These are phyloP conservation scores for Striga asiatica DNA, from an alignment of 257 asterid species.

Conservation along the genomic window DNA sequence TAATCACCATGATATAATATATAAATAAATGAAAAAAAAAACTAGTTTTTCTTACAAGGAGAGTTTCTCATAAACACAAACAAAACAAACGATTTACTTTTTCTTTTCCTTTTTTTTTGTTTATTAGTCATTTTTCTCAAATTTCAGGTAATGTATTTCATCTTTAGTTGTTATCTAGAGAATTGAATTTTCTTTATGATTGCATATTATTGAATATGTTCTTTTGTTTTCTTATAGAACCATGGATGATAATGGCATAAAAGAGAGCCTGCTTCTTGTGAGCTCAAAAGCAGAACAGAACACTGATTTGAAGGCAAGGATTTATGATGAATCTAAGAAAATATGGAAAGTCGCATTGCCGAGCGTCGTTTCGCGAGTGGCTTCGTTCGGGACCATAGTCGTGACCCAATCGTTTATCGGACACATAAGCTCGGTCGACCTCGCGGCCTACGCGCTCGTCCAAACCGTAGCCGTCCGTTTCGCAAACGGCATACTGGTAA, in stretches of 20 bases:
- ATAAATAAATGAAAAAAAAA: too few species aligned
- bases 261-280: neutral
- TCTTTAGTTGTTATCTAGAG: too few species aligned
- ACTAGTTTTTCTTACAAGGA: too few species aligned
- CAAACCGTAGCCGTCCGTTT: conserved; percentile 12
- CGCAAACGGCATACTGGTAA: conserved; percentile 15
- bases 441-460: conserved; percentile 19
- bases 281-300: neutral
- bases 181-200: too few species aligned
- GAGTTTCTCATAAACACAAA: too few species aligned
- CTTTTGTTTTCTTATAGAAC: too few species aligned
- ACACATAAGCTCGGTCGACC: conserved; percentile 11
- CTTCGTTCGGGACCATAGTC: conserved; percentile 12
- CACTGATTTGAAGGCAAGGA: conserved; percentile 5
- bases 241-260: neutral
- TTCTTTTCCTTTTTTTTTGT: too few species aligned
- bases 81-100: too few species aligned
- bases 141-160: too few species aligned
- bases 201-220: too few species aligned
- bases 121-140: too few species aligned
- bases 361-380: conserved; percentile 8
- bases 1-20: too few species aligned
- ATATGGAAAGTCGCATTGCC: conserved; percentile 21
- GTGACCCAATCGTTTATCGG: conserved; percentile 21
- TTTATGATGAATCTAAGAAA: conserved; percentile 8